Evolutionary conservation across 2,329 filamentous ascomycete genomes (phyloP), one percentile per base, ranked within the genome.

Genomic region (Westerdykella ornata): DNA sequence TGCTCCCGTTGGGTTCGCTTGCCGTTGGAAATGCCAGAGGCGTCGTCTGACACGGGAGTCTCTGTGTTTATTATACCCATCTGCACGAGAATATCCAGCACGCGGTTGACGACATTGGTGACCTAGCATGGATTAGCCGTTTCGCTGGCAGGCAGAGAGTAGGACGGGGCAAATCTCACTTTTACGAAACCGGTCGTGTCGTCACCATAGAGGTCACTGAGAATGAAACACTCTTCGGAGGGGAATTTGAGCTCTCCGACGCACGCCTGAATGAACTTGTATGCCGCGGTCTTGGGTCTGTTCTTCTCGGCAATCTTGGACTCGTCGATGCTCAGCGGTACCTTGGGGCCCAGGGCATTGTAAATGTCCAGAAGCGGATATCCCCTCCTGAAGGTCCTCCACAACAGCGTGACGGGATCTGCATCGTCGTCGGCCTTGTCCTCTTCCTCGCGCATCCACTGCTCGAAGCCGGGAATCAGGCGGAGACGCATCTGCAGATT

Each of bases 141-240:
- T 41, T 29, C 9, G 11, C 13, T 14, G 12, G 26, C 18, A 22
- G 7, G 16, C 26, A 22, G 20, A 32, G 17, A 17, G 18, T 15
- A 19, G 19, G 29, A 7, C 13, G 22, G 17, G 34, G 28, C 19
- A 18, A 20, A 38, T 34, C 42, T 45, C 52, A 88, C 86, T 78
- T 97, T 97, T 53, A 96, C 88, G 63, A 98, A 97, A 3, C 92
- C 92, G 34, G 88, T 96, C 1, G 92, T 98, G 66, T 96, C 94
- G 56, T 89, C 88, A 40, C 88, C 87, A 67, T 92, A 89, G 35
- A 97, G 72, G 67, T 98, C 90, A 43, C 81, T 85, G 54, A 98
- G 84, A 56, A 94, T 85, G 66, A 97, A 97, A 59, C 87, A 89
- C 47, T 95, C 88, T 36, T 83, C 77, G 4, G 86, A 74, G 2